Evolutionary conservation across 176 grass and related monocot species (phyloP).

Genomic region (Tillandsia fasciculata): DNA sequence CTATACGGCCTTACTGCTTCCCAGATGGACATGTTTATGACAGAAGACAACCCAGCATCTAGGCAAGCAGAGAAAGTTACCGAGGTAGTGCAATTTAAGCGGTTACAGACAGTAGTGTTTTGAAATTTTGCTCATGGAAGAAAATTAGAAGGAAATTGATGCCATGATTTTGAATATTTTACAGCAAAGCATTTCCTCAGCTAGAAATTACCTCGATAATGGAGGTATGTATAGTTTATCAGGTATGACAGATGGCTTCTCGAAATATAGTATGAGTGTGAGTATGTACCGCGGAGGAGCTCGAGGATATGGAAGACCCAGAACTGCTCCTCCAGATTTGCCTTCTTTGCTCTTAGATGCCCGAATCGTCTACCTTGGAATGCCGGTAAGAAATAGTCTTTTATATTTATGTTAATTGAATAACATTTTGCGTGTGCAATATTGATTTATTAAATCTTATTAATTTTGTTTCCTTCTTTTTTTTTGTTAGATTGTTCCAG

Average conservation of each 20-base stretch:
- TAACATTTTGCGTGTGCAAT: conserved; percentile 6
- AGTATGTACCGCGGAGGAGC: conserved; percentile 54
- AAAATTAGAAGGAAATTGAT: conserved; percentile 9
- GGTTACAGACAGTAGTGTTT: background rate
- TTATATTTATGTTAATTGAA: background rate
- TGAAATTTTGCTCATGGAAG: background rate
- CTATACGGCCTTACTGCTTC: conserved; percentile 59
- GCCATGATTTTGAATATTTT: conserved; percentile 3
- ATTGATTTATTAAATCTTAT: conserved; percentile 19
- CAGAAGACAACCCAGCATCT: conserved; percentile 50
- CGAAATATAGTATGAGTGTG: conserved; percentile 47
- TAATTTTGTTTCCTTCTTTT: background rate
- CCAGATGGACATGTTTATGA: conserved; percentile 79
- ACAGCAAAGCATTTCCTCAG: conserved; percentile 67
- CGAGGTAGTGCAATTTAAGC: conserved; percentile 28
- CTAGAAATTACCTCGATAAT: conserved; percentile 55
- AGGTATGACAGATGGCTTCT: conserved; percentile 38
- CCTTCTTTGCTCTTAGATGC: conserved; percentile 78
- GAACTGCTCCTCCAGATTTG: conserved; percentile 75
- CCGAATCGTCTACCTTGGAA: conserved; percentile 73
- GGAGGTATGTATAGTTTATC: conserved; percentile 62
- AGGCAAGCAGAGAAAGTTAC: conserved; percentile 49
- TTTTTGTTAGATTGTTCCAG: conserved; percentile 33
- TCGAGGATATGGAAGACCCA: conserved; percentile 47
- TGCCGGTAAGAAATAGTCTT: conserved; percentile 43